Evolutionary conservation across 2,329 filamentous ascomycete genomes (phyloP), one percentile per base, ranked within the genome.

Genomic region (Ophiostoma montium): DNA sequence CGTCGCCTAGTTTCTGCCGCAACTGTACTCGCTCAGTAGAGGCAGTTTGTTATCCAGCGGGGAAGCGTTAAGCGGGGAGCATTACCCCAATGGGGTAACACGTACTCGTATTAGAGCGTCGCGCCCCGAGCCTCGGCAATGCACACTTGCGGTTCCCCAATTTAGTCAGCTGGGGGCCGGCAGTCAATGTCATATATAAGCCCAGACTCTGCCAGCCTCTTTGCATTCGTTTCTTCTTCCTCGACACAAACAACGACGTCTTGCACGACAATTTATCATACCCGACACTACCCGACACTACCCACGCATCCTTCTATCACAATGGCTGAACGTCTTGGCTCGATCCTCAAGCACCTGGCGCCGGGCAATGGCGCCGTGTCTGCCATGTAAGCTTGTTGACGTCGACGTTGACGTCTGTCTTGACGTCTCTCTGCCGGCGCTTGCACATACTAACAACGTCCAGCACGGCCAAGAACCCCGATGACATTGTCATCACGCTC

Each of bases 401-500:
- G n/a, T n/a, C n/a, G n/a, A n/a, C n/a, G n/a, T n/a, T n/a, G n/a
- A n/a, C n/a, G n/a, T n/a, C n/a, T n/a, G n/a, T 23, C 32, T 46
- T 21, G 33, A 16, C 13, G 19, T 16, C 41, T 36, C 30, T 10
- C 10, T 35, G 12, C 11, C 23, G 5, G 31, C 12, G 23, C 30
- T 39, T 16, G 13, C n/a, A 4, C 7, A 15, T n/a, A 5, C 32
- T 36, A 7, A 21, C 18, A n/a, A n/a, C 50, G 52, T 31, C 50
- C 58, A 95, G 88, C 62, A 88, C 86, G 51, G 80, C 86, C 58
- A 89, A 96, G 73, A 94, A 94, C 66, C 79, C 89, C 57, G 90
- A 96, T 64, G 92, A 98, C 71, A 76, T 98, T 49, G 92, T 98
- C 63, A 95, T 96, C 62, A 98, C 92, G 8, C 78, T 94, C 51